Base-by-base conservation (phyloP, 2,329 filamentous ascomycete species). In the Cercospora brassicicola region DNA sequence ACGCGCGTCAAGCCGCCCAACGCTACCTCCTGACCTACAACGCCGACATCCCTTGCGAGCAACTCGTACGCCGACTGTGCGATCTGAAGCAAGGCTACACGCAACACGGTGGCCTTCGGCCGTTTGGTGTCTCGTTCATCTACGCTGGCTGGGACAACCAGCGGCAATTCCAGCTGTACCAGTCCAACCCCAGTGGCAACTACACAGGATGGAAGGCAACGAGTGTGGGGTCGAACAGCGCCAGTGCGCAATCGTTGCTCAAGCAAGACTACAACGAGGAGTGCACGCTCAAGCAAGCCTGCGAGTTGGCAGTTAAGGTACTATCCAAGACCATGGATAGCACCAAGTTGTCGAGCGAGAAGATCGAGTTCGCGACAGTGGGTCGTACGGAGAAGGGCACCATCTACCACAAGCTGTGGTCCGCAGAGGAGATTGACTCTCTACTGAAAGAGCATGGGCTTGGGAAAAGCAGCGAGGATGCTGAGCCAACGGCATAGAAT, bases 221-320 rank as follows among this genome's bases (percentile, higher is more conserved):
- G 64, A 97, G 93, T 77, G 94, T 96, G 4, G 95, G 95, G 60
- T 96, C 96, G 71, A 99, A 99, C 86, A 97, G 98, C 80, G 95
- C 95, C 55, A 97, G 93, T 76, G 96, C 96, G 9, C 94, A 97
- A 82, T 97, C 93, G 82, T 82, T 99, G 82, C 83, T 99, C 81
- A 99, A 99, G 88, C 95, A 99, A 82, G 95, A 99, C 82, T 99
- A 99, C 85, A 97, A 98, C 86, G 95, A 99, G 83, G 94, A 98
- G 75, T 98, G 94, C 81, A 91, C 92, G 73, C 82, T 99, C 78
- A 92, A 97, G 84, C 95, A 99, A 84, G 95, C 96, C 4, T 99
- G 95, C 80, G 93, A 91, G 64, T 91, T 97, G 86, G 95, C 95
- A 10, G 95, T 99, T 80, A 99, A 99, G 87, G 95, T 99, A 71